Percentiles rank a stretch among this genome's conserved stretches.
Conservation (phyloP, 202 grass and related monocot species). For the Zizania palustris region DNA sequence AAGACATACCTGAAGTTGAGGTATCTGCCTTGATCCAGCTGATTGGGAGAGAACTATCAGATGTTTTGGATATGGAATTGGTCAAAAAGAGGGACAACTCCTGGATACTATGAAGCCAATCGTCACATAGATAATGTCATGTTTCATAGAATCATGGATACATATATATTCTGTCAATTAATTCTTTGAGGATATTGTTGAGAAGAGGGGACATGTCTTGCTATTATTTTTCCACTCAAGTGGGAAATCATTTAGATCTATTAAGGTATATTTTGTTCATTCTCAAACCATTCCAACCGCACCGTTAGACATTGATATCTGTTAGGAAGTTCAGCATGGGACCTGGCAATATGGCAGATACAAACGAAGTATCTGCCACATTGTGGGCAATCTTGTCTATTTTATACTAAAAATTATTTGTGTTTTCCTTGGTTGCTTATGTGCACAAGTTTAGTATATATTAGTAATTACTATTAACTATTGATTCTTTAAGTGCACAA, state of each 20-base stretch:
- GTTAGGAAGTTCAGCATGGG: neutral
- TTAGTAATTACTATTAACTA: neutral
- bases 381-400: neutral
- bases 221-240: neutral
- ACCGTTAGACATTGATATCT: neutral
- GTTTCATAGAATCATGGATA: neutral
- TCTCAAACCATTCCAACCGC: neutral
- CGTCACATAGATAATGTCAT: neutral
- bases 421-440: neutral
- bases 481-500: neutral
- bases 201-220: neutral
- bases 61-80: neutral
- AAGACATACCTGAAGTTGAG: neutral
- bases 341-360: neutral
- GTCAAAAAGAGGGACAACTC: neutral
- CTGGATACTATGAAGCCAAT: neutral
- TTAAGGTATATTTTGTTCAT: constrained; percentile 6
- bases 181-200: neutral
- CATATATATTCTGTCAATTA: neutral
- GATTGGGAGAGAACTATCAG: neutral
- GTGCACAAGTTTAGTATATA: constrained; percentile 2
- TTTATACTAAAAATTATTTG: neutral
- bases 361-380: neutral
- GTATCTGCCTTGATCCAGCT: neutral
- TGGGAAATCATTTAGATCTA: neutral